These are phyloP conservation scores for Trametes meyenii DNA, from an alignment of 768 basidiomycete genomes.

Conservation along the genomic window DNA sequence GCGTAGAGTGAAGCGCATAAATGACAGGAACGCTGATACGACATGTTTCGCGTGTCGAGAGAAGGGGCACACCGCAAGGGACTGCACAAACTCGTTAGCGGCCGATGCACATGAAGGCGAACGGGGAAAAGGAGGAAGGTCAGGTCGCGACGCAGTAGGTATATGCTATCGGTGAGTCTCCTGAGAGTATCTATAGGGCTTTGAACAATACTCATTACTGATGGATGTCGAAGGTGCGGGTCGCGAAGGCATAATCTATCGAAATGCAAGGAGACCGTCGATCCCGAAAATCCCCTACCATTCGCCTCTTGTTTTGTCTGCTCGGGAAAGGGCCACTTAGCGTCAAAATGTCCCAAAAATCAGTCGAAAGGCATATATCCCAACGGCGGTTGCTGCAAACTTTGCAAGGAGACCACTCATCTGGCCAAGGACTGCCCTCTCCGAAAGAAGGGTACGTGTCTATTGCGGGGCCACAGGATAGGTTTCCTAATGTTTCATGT, in stretches of 20 bases:
- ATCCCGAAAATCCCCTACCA: conserved; percentile 71
- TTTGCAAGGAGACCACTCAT: conserved; percentile 85
- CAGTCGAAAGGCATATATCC: conserved; percentile 83
- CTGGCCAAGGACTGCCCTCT: conserved; percentile 82
- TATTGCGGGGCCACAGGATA: background rate
- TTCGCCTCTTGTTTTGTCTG: conserved; percentile 95
- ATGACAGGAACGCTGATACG: conserved; percentile 57
- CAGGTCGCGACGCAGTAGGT: conserved; percentile 75
- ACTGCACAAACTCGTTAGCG: conserved; percentile 62
- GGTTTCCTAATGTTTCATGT: background rate
- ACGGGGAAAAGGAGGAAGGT: conserved; percentile 30
- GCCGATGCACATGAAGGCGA: conserved; percentile 22
- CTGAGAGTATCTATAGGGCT: background rate
- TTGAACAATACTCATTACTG: background rate
- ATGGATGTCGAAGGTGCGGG: conserved; percentile 62
- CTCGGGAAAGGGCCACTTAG: conserved; percentile 80
- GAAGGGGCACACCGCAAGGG: conserved; percentile 79
- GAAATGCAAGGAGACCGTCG: conserved; percentile 67
- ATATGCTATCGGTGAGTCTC: conserved; percentile 36
- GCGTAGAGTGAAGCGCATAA: conserved; percentile 65
- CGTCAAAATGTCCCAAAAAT: conserved; percentile 82
- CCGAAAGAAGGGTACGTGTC: conserved; percentile 54
- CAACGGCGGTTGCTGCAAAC: conserved; percentile 87
- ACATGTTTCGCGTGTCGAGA: conserved; percentile 88
- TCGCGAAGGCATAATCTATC: conserved; percentile 78